Evolutionary conservation across 2,329 filamentous ascomycete genomes (phyloP), one percentile per base, ranked within the genome.

Genomic region (Fusarium tupiense): DNA sequence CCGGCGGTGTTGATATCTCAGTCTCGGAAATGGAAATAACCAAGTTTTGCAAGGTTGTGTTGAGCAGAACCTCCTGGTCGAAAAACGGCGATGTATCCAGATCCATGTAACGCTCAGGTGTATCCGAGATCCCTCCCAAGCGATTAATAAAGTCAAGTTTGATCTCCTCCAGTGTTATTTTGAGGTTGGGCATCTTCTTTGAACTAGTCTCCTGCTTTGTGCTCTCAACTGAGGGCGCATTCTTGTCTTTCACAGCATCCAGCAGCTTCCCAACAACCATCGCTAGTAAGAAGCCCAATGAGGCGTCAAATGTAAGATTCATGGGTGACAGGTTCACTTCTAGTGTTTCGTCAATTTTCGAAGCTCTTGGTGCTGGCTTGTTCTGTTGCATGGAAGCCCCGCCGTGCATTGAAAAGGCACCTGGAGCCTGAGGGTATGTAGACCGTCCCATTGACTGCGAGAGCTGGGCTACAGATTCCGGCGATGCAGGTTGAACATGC

Each of bases 111-210:
- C 85, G 84, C 62, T 86, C 84, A 9, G 86, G 80, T 0, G 85
- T 86, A 72, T 90, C 87, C 5, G 87, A 84, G 59, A 90, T 82
- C 3, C 88, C 89, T 12, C 82, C 80, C 13, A 91, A 80, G 60
- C 85, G 86, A 71, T 90, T 88, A 13, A 91, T 80, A 65, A 91
- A 89, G 46, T 88, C 84, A 16, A 91, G 66, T 2, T 87, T 88
- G 13, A 91, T 82, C 64, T 87, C 84, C 56, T 89, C 83, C 1
- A 86, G 79, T 4, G 79, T 79, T 22, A 91, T 62, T 40, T 84
- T 86, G 64, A 90, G 76, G 17, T 85, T 81, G 1, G 84, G 83
- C 12, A 63, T 54, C 43, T 76, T 70, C 38, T 75, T 75, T 20
- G 64, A 20, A 8, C 67, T 43, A 17, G 46, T 46, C 26, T 54